Evolutionary conservation across 345 rosid species (phyloP).

Genomic region (Zanthoxylum bungeanum): DNA sequence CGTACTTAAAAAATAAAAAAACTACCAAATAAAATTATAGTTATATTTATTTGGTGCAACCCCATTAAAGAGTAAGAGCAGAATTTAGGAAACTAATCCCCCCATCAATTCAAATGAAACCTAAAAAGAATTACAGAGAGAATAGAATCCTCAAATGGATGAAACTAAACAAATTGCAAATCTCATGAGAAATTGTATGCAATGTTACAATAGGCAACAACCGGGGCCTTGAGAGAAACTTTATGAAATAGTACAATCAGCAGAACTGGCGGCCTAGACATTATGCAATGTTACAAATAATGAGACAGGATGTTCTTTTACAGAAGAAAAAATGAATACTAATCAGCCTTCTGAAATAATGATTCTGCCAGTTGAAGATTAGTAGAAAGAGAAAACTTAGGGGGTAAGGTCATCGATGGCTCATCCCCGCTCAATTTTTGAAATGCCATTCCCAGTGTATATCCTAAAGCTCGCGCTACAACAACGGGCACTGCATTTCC

Average conservation of each 20-base stretch:
- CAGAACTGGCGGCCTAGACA: not conserved
- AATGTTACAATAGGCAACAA: too few relatives aligned
- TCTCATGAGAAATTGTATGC: too few relatives aligned
- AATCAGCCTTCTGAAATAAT: not conserved
- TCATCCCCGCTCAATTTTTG: conserved; percentile 39
- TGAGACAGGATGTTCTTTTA: not conserved
- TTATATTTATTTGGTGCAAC: too few relatives aligned
- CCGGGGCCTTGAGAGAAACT: not conserved
- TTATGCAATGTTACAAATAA: not conserved
- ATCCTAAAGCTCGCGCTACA: conserved; percentile 80
- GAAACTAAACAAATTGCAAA: too few relatives aligned
- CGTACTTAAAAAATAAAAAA: too few relatives aligned
- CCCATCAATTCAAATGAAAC: too few relatives aligned
- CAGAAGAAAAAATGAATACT: not conserved
- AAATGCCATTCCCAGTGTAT: conserved; percentile 66
- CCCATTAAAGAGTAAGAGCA: too few relatives aligned
- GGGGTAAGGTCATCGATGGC: conserved; percentile 62
- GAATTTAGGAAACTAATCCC: too few relatives aligned
- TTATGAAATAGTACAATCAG: not conserved
- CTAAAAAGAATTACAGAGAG: too few relatives aligned
- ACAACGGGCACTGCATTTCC: conserved; percentile 90
- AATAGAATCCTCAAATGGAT: not conserved
- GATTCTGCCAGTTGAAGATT: conserved; percentile 35
- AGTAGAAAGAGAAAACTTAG: conserved; percentile 69
- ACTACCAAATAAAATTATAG: too few relatives aligned